phyloP scores from a whole-genome alignment of 768 basidiomycete genomes.

The Guyanaporus albipodus region DNA sequence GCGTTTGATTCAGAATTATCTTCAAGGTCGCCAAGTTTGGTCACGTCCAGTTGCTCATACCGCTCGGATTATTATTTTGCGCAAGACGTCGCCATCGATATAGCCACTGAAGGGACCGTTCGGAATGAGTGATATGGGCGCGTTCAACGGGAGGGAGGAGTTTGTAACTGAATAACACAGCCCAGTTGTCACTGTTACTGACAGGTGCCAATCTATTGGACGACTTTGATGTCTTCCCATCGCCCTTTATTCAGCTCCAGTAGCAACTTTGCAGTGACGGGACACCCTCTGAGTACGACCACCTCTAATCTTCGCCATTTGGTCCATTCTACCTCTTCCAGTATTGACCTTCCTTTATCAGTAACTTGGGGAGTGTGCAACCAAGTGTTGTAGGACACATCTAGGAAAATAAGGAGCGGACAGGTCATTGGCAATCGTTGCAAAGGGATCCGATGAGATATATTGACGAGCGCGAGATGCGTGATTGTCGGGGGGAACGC shows the following conservation, averaged over 20 bases:
- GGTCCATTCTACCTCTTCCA: slow-evolving; percentile 56
- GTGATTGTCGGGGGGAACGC: slow-evolving; percentile 63
- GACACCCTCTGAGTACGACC: slow-evolving; percentile 55
- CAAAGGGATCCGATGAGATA: slow-evolving; percentile 47
- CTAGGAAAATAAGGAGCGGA: slow-evolving; percentile 59
- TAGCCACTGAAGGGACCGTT: background rate
- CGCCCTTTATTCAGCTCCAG: slow-evolving; percentile 52
- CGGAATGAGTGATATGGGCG: background rate
- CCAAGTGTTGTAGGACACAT: slow-evolving; percentile 66
- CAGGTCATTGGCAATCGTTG: slow-evolving; percentile 55
- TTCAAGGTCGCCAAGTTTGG: too few relatives aligned
- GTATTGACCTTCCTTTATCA: slow-evolving; percentile 24
- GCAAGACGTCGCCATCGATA: slow-evolving; percentile 8
- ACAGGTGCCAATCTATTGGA: slow-evolving; percentile 32
- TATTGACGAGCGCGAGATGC: slow-evolving; percentile 52
- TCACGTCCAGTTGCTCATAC: too few relatives aligned
- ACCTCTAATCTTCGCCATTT: slow-evolving; percentile 51
- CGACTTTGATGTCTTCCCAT: slow-evolving; percentile 60
- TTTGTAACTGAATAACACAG: too few relatives aligned
- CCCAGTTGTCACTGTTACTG: background rate
- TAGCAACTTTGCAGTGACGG: slow-evolving; percentile 40
- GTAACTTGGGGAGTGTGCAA: slow-evolving; percentile 12
- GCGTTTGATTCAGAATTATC: too few relatives aligned
- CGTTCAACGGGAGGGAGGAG: too few relatives aligned
- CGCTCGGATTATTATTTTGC: too few relatives aligned